Base-by-base conservation (phyloP, 805 yeast genomes). In the Priceomyces medius region DNA sequence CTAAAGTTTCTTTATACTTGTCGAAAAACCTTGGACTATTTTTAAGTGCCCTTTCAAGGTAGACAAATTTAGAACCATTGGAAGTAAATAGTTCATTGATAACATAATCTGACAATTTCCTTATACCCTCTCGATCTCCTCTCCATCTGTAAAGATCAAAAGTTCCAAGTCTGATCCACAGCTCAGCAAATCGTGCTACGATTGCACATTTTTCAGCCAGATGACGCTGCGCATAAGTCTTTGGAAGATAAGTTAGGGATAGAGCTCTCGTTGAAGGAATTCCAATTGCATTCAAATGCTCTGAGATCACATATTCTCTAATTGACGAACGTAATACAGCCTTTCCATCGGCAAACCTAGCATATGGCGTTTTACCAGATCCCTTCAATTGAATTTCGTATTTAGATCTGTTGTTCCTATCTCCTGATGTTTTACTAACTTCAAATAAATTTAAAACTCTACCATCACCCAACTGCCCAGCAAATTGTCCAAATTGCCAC, bases 381-480 rank as follows among this genome's bases (percentile, higher is more conserved):
- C 99, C 99, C 65, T 91, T 91, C 47, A 91, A 64, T 64, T 91
- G 98, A 2, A 91, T 50, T 48, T 83, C 91, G 52, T 73, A 82
- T 26, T 63, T 59, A 19, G 54, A 50, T 4, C 74, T 61, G 16
- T 76, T 71, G 51, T 53, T 10, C 3, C 32, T 29, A 28, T 29
- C 53, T n/a, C 39, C 27, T 6, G 17, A 21, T n/a, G 34, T 33
- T 49, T 77, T 80, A 4, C 73, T 71, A 0, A 84, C 63, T 48
- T 86, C 91, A 64, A 91, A 90, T 34, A 91, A 64, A 54, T 85
- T 88, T 5, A 83, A 76, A 2, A 88, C 97, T 45, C 99, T 69
- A 1, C 99, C 99, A 60, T 91, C 99, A 5, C 99, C 99, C 46
- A 91, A 67, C 61, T 93, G 99, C 2, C 98, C 98, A 0, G 97